These are phyloP conservation scores for Rhynchosporium secalis DNA, from an alignment of 2,329 filamentous ascomycete species.

Conservation along the genomic window DNA sequence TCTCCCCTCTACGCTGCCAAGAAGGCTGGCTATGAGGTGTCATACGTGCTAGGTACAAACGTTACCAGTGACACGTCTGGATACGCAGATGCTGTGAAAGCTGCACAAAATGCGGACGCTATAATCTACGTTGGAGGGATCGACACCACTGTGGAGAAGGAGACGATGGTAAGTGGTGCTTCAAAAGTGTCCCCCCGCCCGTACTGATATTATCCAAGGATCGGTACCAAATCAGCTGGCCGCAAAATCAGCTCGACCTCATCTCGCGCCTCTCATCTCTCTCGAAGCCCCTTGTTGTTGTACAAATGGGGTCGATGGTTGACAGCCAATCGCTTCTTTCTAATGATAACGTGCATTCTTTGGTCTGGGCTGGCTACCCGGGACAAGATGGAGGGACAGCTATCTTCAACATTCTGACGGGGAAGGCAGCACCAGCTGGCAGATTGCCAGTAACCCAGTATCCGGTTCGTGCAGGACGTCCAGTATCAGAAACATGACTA, in stretches of 20 bases:
- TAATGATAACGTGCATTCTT: conserved; percentile 49
- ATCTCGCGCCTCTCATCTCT: conserved; percentile 49
- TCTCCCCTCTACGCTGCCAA: conserved; percentile 33
- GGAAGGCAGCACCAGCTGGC: conserved; percentile 51
- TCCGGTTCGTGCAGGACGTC: conserved; percentile 38
- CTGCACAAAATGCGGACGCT: conserved; percentile 45
- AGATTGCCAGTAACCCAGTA: conserved; percentile 58
- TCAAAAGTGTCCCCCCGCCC: no score
- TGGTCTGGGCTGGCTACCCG: conserved; percentile 61
- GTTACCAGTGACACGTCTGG: no score
- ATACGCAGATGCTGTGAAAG: no score
- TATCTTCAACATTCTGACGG: conserved; percentile 54
- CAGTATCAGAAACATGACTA: no score
- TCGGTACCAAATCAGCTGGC: conserved; percentile 52
- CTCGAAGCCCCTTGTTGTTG: conserved; percentile 51
- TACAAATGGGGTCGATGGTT: conserved; percentile 52
- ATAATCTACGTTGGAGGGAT: conserved; percentile 58
- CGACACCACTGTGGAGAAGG: conserved; percentile 52
- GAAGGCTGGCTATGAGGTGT: no score
- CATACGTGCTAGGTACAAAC: no score
- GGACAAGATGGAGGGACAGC: conserved; percentile 60
- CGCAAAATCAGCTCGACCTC: conserved; percentile 51
- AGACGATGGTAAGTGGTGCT: conserved; percentile 37
- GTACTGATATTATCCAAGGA: conserved; percentile 39
- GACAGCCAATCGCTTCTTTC: conserved; percentile 52